Evolutionary conservation across 805 yeast species (phyloP), one percentile per base, ranked within the genome.

Genomic region (Sugiyamaella mastotermitis): DNA sequence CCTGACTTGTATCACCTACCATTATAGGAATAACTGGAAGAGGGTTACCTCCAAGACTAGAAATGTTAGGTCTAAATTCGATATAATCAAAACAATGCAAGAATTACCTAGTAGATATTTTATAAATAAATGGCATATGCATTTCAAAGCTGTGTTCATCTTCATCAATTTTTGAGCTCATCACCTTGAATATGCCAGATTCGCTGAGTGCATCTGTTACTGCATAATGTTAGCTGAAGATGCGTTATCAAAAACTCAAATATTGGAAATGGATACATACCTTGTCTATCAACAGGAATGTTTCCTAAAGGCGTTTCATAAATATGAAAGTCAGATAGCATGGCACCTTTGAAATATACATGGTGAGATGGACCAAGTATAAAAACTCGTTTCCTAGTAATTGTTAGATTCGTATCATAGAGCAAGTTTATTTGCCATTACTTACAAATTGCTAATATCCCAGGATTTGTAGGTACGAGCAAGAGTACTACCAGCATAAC

Each of bases 311-410:
- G 98, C 0, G 98, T 90, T 21, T 72, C 81, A 52, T 85, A 79
- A 6, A 44, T 48, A 10, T 64, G 66, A 53, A 68, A 86, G 1
- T 58, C 58, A 2, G 83, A 68, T 41, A 74, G 60, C 1, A 74
- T 82, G 19, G 68, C 66, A 19, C 80, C 79, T 40, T 66, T 66
- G 62, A 83, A 85, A 56, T 81, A 88, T 6, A 83, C 80, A 58
- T 84, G 94, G 56, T 92, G 98, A 0, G 95, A 83, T 0, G 98
- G 98, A 0, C 97, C 97, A 55, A 92, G 57, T 1, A 92, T 65
- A 48, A 92, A 83, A 1, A 92, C 74, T 14, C 90, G 66, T 48
- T 76, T 70, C 14, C 71, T 64, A 19, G 29, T 29, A 5, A 30
- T 15, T 13, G 18, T 30, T 15, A 27, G 30, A 10, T 10, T 23